Percentiles rank a stretch among this genome's conserved stretches.
Evolutionary conservation across 176 grass and related monocot genomes (phyloP).

Genomic region (Cenchrus americanus): DNA sequence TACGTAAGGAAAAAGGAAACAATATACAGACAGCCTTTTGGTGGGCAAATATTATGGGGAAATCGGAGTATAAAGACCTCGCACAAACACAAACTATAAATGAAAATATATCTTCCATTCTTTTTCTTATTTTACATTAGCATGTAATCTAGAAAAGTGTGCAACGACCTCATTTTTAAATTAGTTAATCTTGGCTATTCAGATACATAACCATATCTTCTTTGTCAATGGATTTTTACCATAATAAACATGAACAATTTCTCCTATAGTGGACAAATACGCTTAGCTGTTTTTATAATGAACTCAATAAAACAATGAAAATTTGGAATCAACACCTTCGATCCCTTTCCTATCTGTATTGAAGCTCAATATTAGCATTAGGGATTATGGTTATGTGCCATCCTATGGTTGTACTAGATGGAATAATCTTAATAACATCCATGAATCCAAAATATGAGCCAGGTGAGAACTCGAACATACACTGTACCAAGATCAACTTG

Average conservation of each 20-base stretch:
- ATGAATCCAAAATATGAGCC: constrained; percentile 2
- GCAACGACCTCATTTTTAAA: not conserved
- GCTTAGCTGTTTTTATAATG: not conserved
- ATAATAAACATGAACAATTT: not conserved
- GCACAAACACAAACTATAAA: not conserved
- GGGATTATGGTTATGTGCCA: not conserved
- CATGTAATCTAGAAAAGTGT: not conserved
- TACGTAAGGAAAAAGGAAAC: not conserved
- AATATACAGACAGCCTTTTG: not conserved
- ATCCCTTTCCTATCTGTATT: not conserved
- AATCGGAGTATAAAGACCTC: not conserved
- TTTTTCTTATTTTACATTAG: not conserved
- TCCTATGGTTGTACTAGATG: not conserved
- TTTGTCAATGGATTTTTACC: not conserved
- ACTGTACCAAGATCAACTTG: constrained; percentile 84
- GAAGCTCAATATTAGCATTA: not conserved
- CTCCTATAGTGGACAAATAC: not conserved
- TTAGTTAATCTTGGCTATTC: not conserved
- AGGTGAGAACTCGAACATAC: constrained; percentile 52
- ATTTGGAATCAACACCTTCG: not conserved
- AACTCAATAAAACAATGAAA: not conserved
- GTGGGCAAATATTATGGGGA: not conserved
- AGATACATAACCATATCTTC: not conserved
- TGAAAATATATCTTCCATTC: not conserved
- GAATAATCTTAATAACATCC: not conserved